Percentiles rank a stretch among this genome's conserved stretches.
Conservation (phyloP, 805 yeast genomes). For the Saccharomycopsis oosterbeekiorum region DNA sequence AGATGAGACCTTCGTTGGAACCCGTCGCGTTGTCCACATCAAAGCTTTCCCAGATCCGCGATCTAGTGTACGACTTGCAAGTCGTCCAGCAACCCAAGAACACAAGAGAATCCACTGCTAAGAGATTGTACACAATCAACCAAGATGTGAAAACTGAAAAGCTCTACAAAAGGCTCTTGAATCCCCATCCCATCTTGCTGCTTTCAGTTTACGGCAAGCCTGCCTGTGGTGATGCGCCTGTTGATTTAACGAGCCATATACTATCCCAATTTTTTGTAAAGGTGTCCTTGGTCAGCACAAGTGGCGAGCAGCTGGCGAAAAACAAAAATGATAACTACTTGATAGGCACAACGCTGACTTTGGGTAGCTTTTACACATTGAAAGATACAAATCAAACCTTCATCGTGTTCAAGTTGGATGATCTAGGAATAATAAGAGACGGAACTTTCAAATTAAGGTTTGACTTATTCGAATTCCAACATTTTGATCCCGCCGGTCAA, state of each 20-base stretch:
- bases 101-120: neutral
- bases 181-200: neutral
- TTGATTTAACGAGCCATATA: neutral
- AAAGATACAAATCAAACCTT: neutral
- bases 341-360: slow-evolving; percentile 10
- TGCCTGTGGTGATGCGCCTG: too few species aligned
- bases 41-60: neutral
- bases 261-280: neutral
- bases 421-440: slow-evolving; percentile 6
- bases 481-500: neutral
- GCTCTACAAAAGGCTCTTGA: neutral
- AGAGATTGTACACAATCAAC: neutral
- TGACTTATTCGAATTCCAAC: slow-evolving; percentile 5
- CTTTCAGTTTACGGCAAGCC: neutral
- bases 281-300: neutral
- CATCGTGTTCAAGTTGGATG: slow-evolving; percentile 13
- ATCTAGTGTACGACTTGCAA: neutral
- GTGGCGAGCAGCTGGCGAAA: neutral
- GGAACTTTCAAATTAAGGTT: slow-evolving; percentile 14
- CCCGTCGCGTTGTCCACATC: neutral
- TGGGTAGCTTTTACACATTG: slow-evolving; percentile 7
- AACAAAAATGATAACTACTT: neutral
- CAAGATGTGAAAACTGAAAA: neutral
- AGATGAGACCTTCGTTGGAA: neutral
- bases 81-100: neutral